These are phyloP conservation scores for Phytophthora cryptogea DNA, from an alignment of 352 stramenopile genomes.

Conservation along the genomic window DNA sequence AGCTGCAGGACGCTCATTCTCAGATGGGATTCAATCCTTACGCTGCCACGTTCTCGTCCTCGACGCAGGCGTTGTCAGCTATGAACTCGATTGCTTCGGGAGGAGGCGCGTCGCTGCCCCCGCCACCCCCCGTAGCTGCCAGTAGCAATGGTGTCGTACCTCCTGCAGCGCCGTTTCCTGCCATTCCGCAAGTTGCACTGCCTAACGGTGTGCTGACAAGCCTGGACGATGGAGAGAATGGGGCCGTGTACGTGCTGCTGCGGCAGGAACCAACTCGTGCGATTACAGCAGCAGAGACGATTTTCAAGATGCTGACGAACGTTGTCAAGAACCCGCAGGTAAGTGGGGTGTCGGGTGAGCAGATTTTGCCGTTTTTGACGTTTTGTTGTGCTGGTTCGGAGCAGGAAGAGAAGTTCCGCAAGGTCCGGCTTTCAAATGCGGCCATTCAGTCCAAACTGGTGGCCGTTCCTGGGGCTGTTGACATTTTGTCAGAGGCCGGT, in stretches of 20 bases:
- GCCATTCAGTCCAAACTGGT: slow-evolving; percentile 72
- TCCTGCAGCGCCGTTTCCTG: slow-evolving; percentile 27
- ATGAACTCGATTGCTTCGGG: slow-evolving; percentile 57
- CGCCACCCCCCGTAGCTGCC: slow-evolving; percentile 4
- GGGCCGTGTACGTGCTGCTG: slow-evolving; percentile 68
- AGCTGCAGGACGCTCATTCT: slow-evolving; percentile 55
- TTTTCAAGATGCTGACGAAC: slow-evolving; percentile 77
- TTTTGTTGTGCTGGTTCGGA: background rate
- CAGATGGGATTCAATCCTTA: slow-evolving; percentile 82
- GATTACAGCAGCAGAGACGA: slow-evolving; percentile 61
- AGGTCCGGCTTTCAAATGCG: slow-evolving; percentile 62
- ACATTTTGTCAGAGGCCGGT: slow-evolving; percentile 62
- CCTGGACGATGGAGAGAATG: slow-evolving; percentile 21
- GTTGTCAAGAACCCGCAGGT: slow-evolving; percentile 68
- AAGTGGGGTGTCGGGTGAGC: background rate
- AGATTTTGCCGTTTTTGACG: background rate
- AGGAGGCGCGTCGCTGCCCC: background rate
- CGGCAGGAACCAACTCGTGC: slow-evolving; percentile 51
- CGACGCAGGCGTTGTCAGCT: slow-evolving; percentile 49
- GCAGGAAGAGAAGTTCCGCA: slow-evolving; percentile 77
- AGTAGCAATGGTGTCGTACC: slow-evolving; percentile 2
- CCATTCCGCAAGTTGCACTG: slow-evolving; percentile 15
- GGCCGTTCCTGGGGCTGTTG: slow-evolving; percentile 51
- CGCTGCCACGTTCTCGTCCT: slow-evolving; percentile 67
- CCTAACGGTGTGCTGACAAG: slow-evolving; percentile 1